Base-by-base conservation (phyloP, 352 stramenopile species). In the Phytophthora pini region DNA sequence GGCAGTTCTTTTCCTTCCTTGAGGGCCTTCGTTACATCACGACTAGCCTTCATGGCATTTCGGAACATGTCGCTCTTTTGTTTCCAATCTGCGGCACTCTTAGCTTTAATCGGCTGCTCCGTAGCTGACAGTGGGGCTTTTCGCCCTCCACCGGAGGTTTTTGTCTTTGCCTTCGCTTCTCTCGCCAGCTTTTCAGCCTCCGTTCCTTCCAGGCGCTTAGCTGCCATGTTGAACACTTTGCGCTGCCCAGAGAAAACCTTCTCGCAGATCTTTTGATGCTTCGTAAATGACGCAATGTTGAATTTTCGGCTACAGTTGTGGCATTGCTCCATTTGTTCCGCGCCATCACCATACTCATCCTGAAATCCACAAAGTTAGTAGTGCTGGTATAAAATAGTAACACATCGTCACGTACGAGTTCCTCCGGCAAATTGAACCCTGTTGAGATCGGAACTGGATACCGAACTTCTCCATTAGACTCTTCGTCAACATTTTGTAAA, bases 221-320 rank as follows among this genome's bases (percentile, higher is more conserved):
- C 82, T 11, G 83, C 39, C 84, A 92, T 92, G 67, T 97, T 92
- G 60, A 96, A 97, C 5, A 87, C 82, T 69, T 96, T 94, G 39
- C 92, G 82, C 17, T 89, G 92, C 0, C 70, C 82, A 0, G 82
- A 76, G 47, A 97, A 97, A 26, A 97, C 90, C 55, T 97, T 97
- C 7, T 85, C 79, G 57, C 90, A 97, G 22, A 97, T 82, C 46
- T 88, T 90, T 24, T 80, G 65, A 63, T 97, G 91, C 60, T 97
- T 97, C 20, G 63, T 51, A 40, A 95, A 80, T 22, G 87, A 87
- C 9, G 58, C 69, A 26, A 80, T 41, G 58, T 91, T 95, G 65
- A 97, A 97, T 44, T 86, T 89, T 5, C 91, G 74, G 24, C 85
- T 86, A 70, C 91, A 97, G 48, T 87, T 92, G 27, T 68, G 64